Evolutionary conservation across 2,329 filamentous ascomycete species (phyloP), one percentile per base, ranked within the genome.

Genomic region (Chaetomium strumarium): DNA sequence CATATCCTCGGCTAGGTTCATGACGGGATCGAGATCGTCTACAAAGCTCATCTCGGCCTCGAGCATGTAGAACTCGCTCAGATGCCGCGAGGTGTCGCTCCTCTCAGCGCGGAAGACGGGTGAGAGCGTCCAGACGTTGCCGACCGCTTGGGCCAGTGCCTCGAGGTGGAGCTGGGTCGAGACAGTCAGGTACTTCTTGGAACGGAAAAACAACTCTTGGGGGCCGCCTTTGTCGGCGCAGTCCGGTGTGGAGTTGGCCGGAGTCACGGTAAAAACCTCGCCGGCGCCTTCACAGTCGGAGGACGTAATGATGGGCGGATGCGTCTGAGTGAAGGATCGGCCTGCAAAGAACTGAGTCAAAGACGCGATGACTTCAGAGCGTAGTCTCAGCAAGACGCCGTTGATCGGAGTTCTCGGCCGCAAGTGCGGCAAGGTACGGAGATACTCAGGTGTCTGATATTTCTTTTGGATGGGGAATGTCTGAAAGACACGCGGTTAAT

Each of bases 41-140:
- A 85, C 80, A 67, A 96, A 96, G 63, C 83, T 85, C 66, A 91
- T 75, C 69, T 99, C 93, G 14, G 85, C 91, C 70, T 99, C 93
- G 2, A 99, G 80, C 93, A 99, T 97, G 72, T 97, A 97, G 64
- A 99, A 97, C 66, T 99, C 93, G 72, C 90, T 96, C 56, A 99
- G 75, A 70, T 99, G 93, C 29, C 93, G 84, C 6, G 90, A 85
- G 0, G 93, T 97, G 65, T 97, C 91, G 69, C 90, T 96, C 66
- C 84, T 85, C 68, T 96, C 93, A 4, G 93, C 93, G 36, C 93
- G 83, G 66, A 99, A 99, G 0, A 90, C 95, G 2, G 93, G 93
- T 5, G 91, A 93, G 11, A 99, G 72, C 1, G 91, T 88, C 91
- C 93, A 99, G 8, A 97, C 93, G 62, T 87, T 89, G 37, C 89